A percentile compares a stretch with the other conserved stretches of the same genome.
These are phyloP conservation scores for Raffaelea ambrosiae DNA, from an alignment of 2,329 filamentous ascomycete species.

Conservation along the genomic window DNA sequence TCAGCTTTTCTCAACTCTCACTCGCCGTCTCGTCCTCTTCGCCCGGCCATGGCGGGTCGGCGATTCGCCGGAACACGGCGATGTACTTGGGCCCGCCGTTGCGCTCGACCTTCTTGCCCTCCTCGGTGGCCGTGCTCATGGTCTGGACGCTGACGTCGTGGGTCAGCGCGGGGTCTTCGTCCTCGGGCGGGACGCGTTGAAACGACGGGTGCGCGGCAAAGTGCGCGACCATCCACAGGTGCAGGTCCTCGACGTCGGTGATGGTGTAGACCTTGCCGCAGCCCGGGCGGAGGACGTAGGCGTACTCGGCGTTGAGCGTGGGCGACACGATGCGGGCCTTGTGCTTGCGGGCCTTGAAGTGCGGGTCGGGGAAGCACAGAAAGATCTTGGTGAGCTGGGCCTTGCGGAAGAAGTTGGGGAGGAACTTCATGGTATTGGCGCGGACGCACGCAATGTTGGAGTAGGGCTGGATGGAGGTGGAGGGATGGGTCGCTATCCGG, in stretches of 20 bases:
- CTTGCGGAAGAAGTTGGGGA: constrained; percentile 92
- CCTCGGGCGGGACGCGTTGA: constrained; percentile 50
- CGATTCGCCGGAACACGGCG: constrained; percentile 72
- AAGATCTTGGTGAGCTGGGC: constrained; percentile 83
- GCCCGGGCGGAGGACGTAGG: constrained; percentile 73
- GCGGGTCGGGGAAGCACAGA: constrained; percentile 95
- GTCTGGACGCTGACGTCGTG: constrained; percentile 57
- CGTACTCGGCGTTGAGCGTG: constrained; percentile 87
- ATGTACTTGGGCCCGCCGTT: constrained; percentile 89
- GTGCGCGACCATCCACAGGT: constrained; percentile 87
- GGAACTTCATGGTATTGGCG: constrained; percentile 97
- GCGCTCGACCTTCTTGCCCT: constrained; percentile 91
- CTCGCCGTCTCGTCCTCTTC: neutral
- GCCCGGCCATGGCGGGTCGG: constrained; percentile 64
- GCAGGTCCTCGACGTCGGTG: constrained; percentile 91
- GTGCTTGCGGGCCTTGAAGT: constrained; percentile 96
- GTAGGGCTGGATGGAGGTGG: constrained; percentile 39
- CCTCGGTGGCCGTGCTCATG: constrained; percentile 83
- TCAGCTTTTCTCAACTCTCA: too few species aligned
- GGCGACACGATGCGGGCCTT: constrained; percentile 90
- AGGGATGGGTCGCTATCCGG: constrained; percentile 5
- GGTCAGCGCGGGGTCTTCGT: too few species aligned
- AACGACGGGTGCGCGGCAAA: constrained; percentile 72
- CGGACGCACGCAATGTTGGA: constrained; percentile 85
- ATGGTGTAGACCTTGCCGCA: constrained; percentile 84